phyloP scores from a whole-genome alignment of 345 rosid genomes.

The Salix purpurea region DNA sequence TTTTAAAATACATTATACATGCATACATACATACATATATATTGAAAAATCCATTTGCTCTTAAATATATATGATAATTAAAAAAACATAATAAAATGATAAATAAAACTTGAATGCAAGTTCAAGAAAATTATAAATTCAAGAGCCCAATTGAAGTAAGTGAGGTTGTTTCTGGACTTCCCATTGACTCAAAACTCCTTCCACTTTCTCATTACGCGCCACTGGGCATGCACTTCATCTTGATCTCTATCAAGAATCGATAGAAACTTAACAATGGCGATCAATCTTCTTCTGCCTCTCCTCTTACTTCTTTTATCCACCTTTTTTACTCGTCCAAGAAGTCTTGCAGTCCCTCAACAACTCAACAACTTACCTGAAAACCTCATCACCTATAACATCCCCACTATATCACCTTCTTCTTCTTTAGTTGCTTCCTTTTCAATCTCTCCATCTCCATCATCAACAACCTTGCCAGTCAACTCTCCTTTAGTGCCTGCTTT shows the following conservation, averaged over 20 bases:
- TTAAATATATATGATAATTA: too few relatives aligned
- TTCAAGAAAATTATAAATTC: too few relatives aligned
- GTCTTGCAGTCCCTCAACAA: conserved; percentile 22
- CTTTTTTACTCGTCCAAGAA: conserved; percentile 18
- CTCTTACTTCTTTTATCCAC: conserved; percentile 35
- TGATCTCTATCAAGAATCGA: neutral
- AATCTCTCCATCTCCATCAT: conserved; percentile 6
- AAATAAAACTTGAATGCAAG: too few relatives aligned
- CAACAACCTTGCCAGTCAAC: neutral
- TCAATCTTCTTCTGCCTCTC: conserved; percentile 29
- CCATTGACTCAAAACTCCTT: neutral
- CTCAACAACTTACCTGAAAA: conserved; percentile 12
- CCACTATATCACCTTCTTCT: conserved; percentile 13
- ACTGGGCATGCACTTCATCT: neutral
- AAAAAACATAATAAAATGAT: too few relatives aligned
- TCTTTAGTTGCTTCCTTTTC: neutral
- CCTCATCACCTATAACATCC: neutral
- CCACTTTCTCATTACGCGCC: conserved; percentile 26
- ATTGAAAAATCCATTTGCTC: too few relatives aligned
- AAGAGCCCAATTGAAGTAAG: too few relatives aligned
- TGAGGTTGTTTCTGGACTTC: conserved; percentile 1
- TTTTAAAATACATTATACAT: too few relatives aligned
- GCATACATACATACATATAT: too few relatives aligned
- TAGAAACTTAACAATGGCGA: conserved; percentile 27
- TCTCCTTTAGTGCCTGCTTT: conserved; percentile 58